phyloP scores from a whole-genome alignment of 169 alveolate genomes.

The Cryptosporidium bovis region DNA sequence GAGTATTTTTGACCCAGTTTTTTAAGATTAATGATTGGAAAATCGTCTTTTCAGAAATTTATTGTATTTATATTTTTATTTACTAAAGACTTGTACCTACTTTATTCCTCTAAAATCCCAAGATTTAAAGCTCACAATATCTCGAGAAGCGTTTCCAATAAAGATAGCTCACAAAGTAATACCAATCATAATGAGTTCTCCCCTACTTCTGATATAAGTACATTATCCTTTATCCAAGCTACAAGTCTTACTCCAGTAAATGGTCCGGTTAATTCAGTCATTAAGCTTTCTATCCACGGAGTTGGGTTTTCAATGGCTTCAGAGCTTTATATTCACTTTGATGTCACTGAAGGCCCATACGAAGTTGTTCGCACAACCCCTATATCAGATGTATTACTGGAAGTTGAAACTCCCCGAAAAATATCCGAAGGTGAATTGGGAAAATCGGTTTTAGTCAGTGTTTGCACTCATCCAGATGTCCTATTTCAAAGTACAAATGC shows the following conservation, averaged over 20 bases:
- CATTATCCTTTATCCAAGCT: conserved; percentile 44
- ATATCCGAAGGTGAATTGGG: conserved; percentile 43
- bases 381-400: conserved; percentile 48
- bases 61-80: too few species aligned
- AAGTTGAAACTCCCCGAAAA: conserved; percentile 53
- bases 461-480: conserved; percentile 45
- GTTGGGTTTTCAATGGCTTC: conserved; percentile 53
- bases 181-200: neutral
- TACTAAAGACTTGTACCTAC: too few species aligned
- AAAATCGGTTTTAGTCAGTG: conserved; percentile 58
- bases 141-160: too few species aligned
- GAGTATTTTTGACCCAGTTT: too few species aligned
- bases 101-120: neutral
- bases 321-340: conserved; percentile 49
- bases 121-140: too few species aligned
- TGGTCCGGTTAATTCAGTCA: conserved; percentile 56
- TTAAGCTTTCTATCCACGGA: conserved; percentile 51
- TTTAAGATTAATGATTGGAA: too few species aligned
- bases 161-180: too few species aligned
- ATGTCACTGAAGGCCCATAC: conserved; percentile 74
- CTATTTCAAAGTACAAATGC: conserved; percentile 50
- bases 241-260: conserved; percentile 56
- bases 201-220: neutral
- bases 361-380: conserved; percentile 38
- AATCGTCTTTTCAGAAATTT: too few species aligned